Base-by-base conservation (phyloP, 306 rosid genomes). In the Casuarina equisetifolia region DNA sequence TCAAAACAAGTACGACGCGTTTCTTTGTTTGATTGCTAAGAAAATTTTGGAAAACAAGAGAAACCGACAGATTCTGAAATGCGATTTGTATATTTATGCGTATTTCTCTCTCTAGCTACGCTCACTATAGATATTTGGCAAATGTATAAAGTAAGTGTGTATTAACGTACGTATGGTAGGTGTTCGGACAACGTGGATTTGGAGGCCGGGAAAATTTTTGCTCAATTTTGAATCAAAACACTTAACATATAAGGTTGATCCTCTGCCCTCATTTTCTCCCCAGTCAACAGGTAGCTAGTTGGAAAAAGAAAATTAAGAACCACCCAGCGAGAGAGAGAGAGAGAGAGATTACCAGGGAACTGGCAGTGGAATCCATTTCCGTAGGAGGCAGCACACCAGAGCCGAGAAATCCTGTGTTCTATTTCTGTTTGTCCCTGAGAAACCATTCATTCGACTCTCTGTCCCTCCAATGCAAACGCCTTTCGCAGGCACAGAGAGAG, bases 301-400 rank as follows among this genome's bases (percentile, higher is more conserved):
- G 50, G 10, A 46, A 46, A 6, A 46, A 10, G 10, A 6, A 52
- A 74, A 58, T 25, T 9, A 15, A 4, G 51, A 40, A 69, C 45
- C 15, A 32, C 9, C 20, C 11, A 11, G 32, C 9, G 4, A 5
- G 20, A 45, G 49, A 52, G 25, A 36, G 45, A 4, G 1, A 48
- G 42, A 73, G 74, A 70, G 75, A 39, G 32, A 5, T 15, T 85
- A 76, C 88, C 70, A 46, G 2, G 63, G 82, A 55, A 72, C 75
- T 36, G n/a, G 16, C 13, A 0, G 62, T 5, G 57, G 70, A 62
- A n/a, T 63, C 70, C 83, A 76, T 80, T n/a, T 58, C 67, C 5
- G 49, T 19, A 44, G 51, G 57, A 40, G 36, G 36, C 19, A 16
- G 50, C 16, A 72, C 32, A 43, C 45, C 53, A 19, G 72, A 48